Evolutionary conservation across 2,329 filamentous ascomycete genomes (phyloP).

Genomic region (Dothistroma septosporum): DNA sequence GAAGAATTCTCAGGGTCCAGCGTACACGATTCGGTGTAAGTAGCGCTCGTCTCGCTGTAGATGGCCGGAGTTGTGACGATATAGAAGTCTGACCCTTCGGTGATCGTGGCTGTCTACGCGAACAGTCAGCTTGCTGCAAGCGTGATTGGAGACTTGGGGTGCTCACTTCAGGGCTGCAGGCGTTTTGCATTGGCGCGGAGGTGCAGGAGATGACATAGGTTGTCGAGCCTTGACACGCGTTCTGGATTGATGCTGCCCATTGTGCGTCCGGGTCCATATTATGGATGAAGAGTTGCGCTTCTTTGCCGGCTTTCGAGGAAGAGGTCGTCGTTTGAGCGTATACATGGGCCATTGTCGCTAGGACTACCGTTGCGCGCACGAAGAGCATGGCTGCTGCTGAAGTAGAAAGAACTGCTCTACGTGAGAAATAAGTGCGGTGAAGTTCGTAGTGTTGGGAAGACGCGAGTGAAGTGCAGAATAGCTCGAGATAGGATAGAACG

Average conservation of each 20-base stretch:
- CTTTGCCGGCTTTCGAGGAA: background rate
- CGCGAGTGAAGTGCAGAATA: background rate
- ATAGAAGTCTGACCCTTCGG: slow-evolving; percentile 22
- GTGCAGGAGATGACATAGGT: slow-evolving; percentile 25
- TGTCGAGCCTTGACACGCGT: slow-evolving; percentile 23
- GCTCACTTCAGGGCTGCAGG: slow-evolving; percentile 15
- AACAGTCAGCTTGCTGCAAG: slow-evolving; percentile 1
- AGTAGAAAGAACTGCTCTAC: background rate
- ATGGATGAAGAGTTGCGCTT: slow-evolving; percentile 24
- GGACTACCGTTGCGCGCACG: background rate
- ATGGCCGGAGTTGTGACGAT: slow-evolving; percentile 24
- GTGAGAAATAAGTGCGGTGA: background rate
- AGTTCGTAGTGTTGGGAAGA: background rate
- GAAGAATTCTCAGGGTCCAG: slow-evolving; percentile 15
- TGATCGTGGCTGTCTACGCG: slow-evolving; percentile 23
- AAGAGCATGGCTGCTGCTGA: background rate
- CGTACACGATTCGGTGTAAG: slow-evolving; percentile 23
- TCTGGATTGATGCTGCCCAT: slow-evolving; percentile 25
- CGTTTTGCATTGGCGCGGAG: slow-evolving; percentile 17
- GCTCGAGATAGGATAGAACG: no score
- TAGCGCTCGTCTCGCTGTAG: slow-evolving; percentile 24
- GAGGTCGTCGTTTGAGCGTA: slow-evolving; percentile 1
- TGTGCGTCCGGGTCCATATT: slow-evolving; percentile 23
- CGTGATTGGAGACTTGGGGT: background rate
- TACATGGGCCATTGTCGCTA: background rate